phyloP scores from a whole-genome alignment of 345 rosid species.

The Rhodamnia argentea region DNA sequence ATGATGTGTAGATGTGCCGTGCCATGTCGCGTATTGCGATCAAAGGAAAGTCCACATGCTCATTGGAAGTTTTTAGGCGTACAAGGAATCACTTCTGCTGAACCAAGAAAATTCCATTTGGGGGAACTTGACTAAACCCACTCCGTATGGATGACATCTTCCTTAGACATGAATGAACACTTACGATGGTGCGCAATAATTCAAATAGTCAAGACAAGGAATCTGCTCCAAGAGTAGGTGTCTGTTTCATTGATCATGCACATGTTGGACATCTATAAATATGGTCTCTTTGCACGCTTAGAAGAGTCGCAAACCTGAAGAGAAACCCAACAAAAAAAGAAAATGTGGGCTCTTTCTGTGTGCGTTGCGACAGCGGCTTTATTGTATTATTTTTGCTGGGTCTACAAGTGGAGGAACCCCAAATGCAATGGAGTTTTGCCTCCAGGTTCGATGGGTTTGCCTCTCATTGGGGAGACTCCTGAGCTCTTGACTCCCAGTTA shows the following conservation, averaged over 20 bases:
- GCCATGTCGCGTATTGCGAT: too few species aligned
- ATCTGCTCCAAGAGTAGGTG: too few species aligned
- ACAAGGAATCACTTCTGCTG: too few species aligned
- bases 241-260: background rate
- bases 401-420: conserved; percentile 3
- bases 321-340: background rate
- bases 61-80: too few species aligned
- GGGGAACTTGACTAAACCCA: too few species aligned
- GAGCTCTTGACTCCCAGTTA: conserved; percentile 1
- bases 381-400: background rate
- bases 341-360: background rate
- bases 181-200: too few species aligned
- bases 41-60: too few species aligned
- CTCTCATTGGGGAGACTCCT: conserved; percentile 16
- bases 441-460: conserved; percentile 20
- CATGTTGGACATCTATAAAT: background rate
- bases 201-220: too few species aligned
- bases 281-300: background rate
- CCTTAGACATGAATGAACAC: too few species aligned
- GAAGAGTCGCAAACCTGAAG: background rate
- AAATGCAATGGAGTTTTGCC: conserved; percentile 6
- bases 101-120: too few species aligned
- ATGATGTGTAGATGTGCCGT: too few species aligned
- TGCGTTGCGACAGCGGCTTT: background rate
- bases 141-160: too few species aligned